Base-by-base conservation (phyloP, 1,139 yeast species). In the Candida mesenterica region DNA sequence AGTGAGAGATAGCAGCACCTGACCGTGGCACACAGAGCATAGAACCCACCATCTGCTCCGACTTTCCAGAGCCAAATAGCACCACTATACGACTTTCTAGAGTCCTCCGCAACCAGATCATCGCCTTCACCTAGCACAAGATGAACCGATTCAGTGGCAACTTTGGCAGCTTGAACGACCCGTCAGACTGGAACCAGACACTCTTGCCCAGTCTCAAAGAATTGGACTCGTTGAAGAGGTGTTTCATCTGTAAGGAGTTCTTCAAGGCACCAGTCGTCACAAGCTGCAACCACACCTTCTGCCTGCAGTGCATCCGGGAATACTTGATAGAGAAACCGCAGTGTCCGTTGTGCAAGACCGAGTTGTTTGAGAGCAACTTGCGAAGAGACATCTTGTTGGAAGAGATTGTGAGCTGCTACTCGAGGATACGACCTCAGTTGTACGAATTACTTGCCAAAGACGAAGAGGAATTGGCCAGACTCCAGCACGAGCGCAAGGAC, bases 181-280 rank as follows among this genome's bases (percentile, higher is more conserved):
- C 95, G 1, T 66, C 82, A 5, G 96, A 87, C 52, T 87, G 90
- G 81, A 46, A 57, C 10, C 32, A 41, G 2, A 72, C 88, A 1
- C 48, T 51, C 18, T 50, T 82, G 4, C 89, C 95, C 5, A 61
- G 58, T 17, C 55, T 89, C 8, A 51, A 71, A 2, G 80, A 75
- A 33, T 61, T 90, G 5, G 97, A 90, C 45, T 68, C 85, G 2
- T 65, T 83, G 13, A 68, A 89, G 39, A 59, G 96, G 51, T 92
- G 98, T 52, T 89, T 83, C 49, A 84, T 92, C n/a, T 92, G 98
- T 57, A 88, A 90, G 53, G 97, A 89, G 42, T 78, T 83, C 45
- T 67, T 86, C 42, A 71, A 64, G 30, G 90, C 94, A 0, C 97
- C 98, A 1, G 89, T 88, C 37, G 65, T 85, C 30, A 86, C 97